Evolutionary conservation across 1,284 basidiomycete genomes (phyloP).

Genomic region (Malassezia sympodialis): DNA sequence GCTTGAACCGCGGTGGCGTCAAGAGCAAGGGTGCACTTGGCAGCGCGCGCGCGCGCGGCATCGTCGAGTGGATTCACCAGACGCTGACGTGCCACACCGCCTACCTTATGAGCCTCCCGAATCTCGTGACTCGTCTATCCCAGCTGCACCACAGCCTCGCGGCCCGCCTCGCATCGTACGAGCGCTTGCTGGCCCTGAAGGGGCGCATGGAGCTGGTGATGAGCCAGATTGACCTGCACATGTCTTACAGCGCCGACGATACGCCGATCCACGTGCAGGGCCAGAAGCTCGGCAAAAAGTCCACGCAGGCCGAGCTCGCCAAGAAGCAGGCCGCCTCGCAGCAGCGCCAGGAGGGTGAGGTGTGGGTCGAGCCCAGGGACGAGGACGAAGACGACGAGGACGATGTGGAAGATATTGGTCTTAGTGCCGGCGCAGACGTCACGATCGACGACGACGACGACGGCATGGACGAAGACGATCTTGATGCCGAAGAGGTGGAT

Average conservation of each 20-base stretch:
- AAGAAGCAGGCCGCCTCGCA: slow-evolving; percentile 18
- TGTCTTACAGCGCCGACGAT: slow-evolving; percentile 34
- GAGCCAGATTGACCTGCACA: slow-evolving; percentile 75
- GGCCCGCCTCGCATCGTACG: slow-evolving; percentile 68
- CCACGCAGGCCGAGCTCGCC: slow-evolving; percentile 12
- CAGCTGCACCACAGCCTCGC: slow-evolving; percentile 73
- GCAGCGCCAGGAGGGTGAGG: slow-evolving; percentile 25
- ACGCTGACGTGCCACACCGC: slow-evolving; percentile 78
- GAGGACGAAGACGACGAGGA: slow-evolving; percentile 27
- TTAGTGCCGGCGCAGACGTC: slow-evolving; percentile 17
- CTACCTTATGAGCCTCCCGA: slow-evolving; percentile 86
- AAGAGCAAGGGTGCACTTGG: slow-evolving; percentile 32
- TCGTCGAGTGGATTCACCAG: slow-evolving; percentile 80
- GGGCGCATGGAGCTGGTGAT: slow-evolving; percentile 87
- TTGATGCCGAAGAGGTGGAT: slow-evolving; percentile 14
- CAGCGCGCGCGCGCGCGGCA: slow-evolving; percentile 52
- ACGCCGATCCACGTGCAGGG: slow-evolving; percentile 25
- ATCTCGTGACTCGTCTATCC: slow-evolving; percentile 70
- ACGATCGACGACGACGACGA: slow-evolving; percentile 16
- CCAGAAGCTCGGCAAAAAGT: slow-evolving; percentile 24
- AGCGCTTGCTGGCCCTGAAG: slow-evolving; percentile 71
- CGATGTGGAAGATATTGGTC: slow-evolving; percentile 32
- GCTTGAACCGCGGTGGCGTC: slow-evolving; percentile 60
- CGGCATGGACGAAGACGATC: slow-evolving; percentile 22
- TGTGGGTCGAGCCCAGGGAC: slow-evolving; percentile 32